Conservation (phyloP, 2,329 filamentous ascomycete genomes). For the Exophiala sp. region DNA sequence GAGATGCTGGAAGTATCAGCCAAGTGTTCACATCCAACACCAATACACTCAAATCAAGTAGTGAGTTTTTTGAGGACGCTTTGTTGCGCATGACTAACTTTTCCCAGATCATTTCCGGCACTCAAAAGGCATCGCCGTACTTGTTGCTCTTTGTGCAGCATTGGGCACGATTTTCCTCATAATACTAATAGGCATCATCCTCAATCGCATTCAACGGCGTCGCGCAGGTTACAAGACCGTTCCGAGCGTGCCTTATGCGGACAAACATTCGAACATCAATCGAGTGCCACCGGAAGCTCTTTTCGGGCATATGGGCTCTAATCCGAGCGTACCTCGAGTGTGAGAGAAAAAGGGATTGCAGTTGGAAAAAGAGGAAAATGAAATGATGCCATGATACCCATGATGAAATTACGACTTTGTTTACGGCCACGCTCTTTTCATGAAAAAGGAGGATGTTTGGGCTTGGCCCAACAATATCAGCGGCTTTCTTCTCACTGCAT, state of each 20-base stretch:
- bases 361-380: background rate
- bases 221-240: slow-evolving; percentile 46
- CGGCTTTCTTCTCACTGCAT: background rate
- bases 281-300: slow-evolving; percentile 47
- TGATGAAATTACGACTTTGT: slow-evolving; percentile 4
- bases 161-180: slow-evolving; percentile 48
- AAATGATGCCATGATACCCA: slow-evolving; percentile 24
- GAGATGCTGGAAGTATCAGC: slow-evolving; percentile 68
- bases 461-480: background rate
- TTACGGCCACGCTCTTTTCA: background rate
- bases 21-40: slow-evolving; percentile 79
- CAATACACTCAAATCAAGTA: slow-evolving; percentile 65
- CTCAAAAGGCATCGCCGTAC: slow-evolving; percentile 44
- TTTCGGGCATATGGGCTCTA: slow-evolving; percentile 30
- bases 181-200: slow-evolving; percentile 44
- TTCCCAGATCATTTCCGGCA: slow-evolving; percentile 35
- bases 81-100: slow-evolving; percentile 3
- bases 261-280: slow-evolving; percentile 45
- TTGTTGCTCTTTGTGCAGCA: slow-evolving; percentile 47
- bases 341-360: slow-evolving; percentile 3
- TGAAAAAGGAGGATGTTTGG: background rate
- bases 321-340: slow-evolving; percentile 17
- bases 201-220: slow-evolving; percentile 46
- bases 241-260: slow-evolving; percentile 43
- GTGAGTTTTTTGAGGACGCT: slow-evolving; percentile 48